Evolutionary conservation across 176 grass and related monocot species (phyloP), one percentile per base, ranked within the genome.

Genomic region (Oryza longistaminata): DNA sequence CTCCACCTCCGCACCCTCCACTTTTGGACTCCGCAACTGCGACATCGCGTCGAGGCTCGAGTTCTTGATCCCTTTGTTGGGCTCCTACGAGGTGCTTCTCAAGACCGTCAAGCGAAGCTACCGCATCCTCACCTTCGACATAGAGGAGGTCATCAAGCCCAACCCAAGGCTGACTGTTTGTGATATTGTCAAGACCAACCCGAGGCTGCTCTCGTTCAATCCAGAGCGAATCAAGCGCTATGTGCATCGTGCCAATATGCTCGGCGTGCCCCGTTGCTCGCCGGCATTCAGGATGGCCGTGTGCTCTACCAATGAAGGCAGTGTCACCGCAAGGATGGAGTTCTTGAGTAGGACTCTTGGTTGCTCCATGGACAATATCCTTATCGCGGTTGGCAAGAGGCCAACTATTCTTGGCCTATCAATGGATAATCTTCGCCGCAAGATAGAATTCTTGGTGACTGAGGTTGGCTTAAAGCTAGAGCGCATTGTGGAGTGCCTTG

Each of bases 121-220:
- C 39, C 29, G 19, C 25, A 22, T 79, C 77, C 61, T 79, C 25
- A 6, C 9, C 39, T 0, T 1, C 7, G 9, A 1, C 24, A 2
- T 79, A 6, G 61, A 66, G 15, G 44, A 66, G 9, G 76, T 79
- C 37, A 62, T 46, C 61, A 79, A 31, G 61, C 39, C 76, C 22
- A 66, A 79, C 16, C n/a, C n/a, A n/a, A n/a, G 65, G 27, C 62
- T 80, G 34, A 31, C 22, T 68, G 65, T 26, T 29, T 14, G 27
- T 68, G 65, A 33, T 29, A 68, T 26, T 68, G 65, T 13, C 65
- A 14, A 68, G 65, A 26, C 4, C 7, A 62, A 24, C 21, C 19
- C 55, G 55, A 10, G 58, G 21, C 19, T 24, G 17, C 21, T 62
- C 58, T 8, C 21, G n/a, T 24, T 24, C 21, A 24, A 62, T 22